Conservation (phyloP, 495 filamentous ascomycete genomes). For the Aspergillus wentii region DNA sequence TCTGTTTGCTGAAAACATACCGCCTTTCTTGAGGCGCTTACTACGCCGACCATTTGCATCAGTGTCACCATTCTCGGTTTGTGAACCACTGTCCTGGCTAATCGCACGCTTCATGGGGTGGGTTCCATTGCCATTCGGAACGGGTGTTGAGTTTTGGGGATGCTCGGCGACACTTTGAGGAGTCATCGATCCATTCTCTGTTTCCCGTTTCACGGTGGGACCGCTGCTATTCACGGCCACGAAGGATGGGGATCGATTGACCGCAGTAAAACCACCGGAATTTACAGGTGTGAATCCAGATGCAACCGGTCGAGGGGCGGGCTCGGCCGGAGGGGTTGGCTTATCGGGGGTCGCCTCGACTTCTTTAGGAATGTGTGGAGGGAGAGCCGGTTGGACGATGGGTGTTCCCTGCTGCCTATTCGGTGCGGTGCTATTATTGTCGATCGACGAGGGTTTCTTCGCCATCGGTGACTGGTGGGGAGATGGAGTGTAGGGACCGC, state of each 20-base stretch:
- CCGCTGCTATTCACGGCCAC: constrained; percentile 45
- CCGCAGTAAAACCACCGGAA: constrained; percentile 73
- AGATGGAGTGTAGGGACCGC: constrained; percentile 91
- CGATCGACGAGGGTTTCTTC: constrained; percentile 59
- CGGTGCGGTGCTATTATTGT: constrained; percentile 60
- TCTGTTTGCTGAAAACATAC: too few relatives aligned
- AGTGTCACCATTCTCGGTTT: constrained; percentile 55
- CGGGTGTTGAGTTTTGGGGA: constrained; percentile 31
- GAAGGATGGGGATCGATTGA: constrained; percentile 55
- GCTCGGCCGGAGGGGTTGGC: constrained; percentile 38
- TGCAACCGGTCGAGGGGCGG: constrained; percentile 50
- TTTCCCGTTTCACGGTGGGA: constrained; percentile 44
- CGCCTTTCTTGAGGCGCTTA: constrained; percentile 83
- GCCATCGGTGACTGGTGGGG: constrained; percentile 73
- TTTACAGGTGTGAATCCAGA: constrained; percentile 84
- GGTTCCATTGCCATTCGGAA: constrained; percentile 52
- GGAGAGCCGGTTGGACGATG: constrained; percentile 61
- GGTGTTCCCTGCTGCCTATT: constrained; percentile 64
- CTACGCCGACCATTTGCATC: constrained; percentile 77
- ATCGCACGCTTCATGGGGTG: constrained; percentile 75
- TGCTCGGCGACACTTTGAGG: constrained; percentile 38
- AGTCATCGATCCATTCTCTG: constrained; percentile 40
- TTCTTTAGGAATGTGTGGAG: constrained; percentile 60
- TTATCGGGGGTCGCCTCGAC: constrained; percentile 41
- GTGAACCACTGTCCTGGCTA: constrained; percentile 69